Percentiles rank a stretch among this genome's conserved stretches.
These are phyloP conservation scores for Phialophora expanda DNA, from an alignment of 2,329 filamentous ascomycete species.

Conservation along the genomic window DNA sequence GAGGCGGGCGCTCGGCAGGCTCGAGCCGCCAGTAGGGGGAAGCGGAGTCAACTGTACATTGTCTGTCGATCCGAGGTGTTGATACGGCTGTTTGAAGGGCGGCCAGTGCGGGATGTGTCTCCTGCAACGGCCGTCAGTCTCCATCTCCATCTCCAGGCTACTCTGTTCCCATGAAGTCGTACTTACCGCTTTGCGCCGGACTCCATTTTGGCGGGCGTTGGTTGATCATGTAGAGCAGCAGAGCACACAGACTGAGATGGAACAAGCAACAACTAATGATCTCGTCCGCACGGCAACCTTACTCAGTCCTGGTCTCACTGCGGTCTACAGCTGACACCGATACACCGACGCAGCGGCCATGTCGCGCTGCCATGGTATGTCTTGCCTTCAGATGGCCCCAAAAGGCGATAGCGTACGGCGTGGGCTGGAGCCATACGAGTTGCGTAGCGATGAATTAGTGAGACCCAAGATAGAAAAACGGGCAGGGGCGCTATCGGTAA, in stretches of 20 bases:
- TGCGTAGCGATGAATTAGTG: slow-evolving; percentile 8
- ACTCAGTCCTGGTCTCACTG: slow-evolving; percentile 8
- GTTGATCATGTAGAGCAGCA: slow-evolving; percentile 18
- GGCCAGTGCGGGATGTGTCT: slow-evolving; percentile 34
- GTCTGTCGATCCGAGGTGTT: slow-evolving; percentile 33
- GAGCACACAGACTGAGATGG: slow-evolving; percentile 4
- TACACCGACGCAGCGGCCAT: slow-evolving; percentile 9
- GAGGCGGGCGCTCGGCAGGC: slow-evolving; percentile 27
- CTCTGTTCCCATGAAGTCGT: neutral
- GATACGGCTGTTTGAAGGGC: slow-evolving; percentile 37
- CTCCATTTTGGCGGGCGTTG: slow-evolving; percentile 21
- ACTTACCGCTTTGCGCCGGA: slow-evolving; percentile 32
- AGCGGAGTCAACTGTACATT: slow-evolving; percentile 35
- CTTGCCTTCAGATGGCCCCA: slow-evolving; percentile 12
- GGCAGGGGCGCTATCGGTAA: slow-evolving; percentile 22
- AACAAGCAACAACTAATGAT: slow-evolving; percentile 7
- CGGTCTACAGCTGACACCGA: slow-evolving; percentile 15
- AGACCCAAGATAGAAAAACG: slow-evolving; percentile 28
- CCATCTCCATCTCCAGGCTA: neutral
- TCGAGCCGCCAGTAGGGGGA: slow-evolving; percentile 27
- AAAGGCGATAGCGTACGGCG: slow-evolving; percentile 15
- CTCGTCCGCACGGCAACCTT: neutral
- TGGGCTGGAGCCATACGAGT: slow-evolving; percentile 13
- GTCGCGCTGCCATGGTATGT: neutral
- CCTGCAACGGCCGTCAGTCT: slow-evolving; percentile 24